Evolutionary conservation across 2,329 filamentous ascomycete genomes (phyloP), one percentile per base, ranked within the genome.

Genomic region (Cyphellophora attinorum): DNA sequence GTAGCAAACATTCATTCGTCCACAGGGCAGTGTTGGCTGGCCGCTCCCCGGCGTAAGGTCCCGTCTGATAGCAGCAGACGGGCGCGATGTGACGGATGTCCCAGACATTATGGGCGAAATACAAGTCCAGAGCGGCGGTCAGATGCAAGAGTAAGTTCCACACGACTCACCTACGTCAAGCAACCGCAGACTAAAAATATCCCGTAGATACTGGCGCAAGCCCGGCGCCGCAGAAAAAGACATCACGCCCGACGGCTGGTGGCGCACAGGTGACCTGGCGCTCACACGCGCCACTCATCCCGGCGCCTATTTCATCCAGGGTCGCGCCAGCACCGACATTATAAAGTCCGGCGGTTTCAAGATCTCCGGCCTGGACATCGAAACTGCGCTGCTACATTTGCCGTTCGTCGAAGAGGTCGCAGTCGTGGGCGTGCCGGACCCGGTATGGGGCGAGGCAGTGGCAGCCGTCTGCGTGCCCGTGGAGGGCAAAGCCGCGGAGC

Each of bases 341-440:
- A 64, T 70, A 46, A 68, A 69, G 41, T 60, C 58, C 4, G 63
- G 64, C 4, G 65, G 65, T 0, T 67, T 67, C 44, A 68, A 68
- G 49, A 63, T 67, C 31, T 63, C 58, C 1, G 63, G 62, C 5
- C 49, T 67, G 2, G 65, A 68, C 19, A 62, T 68, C 31, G 65
- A 68, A 47, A 51, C 62, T 5, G 62, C 67, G 42, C 52, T 67
- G 19, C 49, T 68, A 11, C 51, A 53, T 1, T 45, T 68, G 33
- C 55, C 56, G 3, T 64, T 66, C 34, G 51, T 67, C 17, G 49
- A 56, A 11, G 65, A 69, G 49, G 62, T 57, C 6, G 63, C 64
- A 56, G 60, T 67, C 2, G 61, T 68, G 1, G 63, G 64, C 4
- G 59, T 68, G 6, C 45, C 53, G 3, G 62, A 67, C 35, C 57